Percentiles rank a stretch among this genome's conserved stretches.
phyloP scores from a whole-genome alignment of 2,329 filamentous ascomycete genomes.

The Fusarium sp. region DNA sequence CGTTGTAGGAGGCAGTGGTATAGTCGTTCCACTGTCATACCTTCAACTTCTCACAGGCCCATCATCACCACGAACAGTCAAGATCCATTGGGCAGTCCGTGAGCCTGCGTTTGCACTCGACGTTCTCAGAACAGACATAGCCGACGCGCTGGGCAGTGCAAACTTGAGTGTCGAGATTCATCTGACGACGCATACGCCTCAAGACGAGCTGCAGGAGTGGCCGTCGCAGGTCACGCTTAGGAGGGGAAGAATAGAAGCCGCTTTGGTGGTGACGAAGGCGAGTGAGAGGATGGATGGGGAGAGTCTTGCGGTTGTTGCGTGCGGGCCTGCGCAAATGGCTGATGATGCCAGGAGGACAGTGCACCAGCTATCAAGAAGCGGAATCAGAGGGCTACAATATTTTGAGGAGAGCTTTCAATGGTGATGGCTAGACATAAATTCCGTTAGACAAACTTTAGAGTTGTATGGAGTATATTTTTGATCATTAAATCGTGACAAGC shows the following conservation, averaged over 20 bases:
- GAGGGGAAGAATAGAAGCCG: constrained; percentile 52
- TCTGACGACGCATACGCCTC: constrained; percentile 46
- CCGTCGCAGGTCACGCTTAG: constrained; percentile 35
- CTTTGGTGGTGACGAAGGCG: constrained; percentile 49
- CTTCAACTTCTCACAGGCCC: constrained; percentile 46
- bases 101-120: constrained; percentile 55
- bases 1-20: constrained; percentile 60
- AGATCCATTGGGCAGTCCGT: constrained; percentile 59
- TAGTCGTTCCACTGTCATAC: constrained; percentile 59
- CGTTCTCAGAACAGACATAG: constrained; percentile 52
- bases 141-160: constrained; percentile 43
- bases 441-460: background rate
- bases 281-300: constrained; percentile 38
- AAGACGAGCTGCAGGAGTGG: constrained; percentile 19
- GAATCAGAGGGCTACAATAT: constrained; percentile 52
- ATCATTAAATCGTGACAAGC: no score
- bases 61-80: constrained; percentile 43
- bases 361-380: constrained; percentile 47
- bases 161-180: constrained; percentile 55
- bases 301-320: constrained; percentile 58
- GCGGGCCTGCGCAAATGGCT: constrained; percentile 59
- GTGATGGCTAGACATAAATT: constrained; percentile 42
- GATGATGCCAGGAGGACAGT: constrained; percentile 57
- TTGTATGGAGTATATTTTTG: no score
- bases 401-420: constrained; percentile 60